Evolutionary conservation across 768 basidiomycete genomes (phyloP).

Genomic region (Coprinopsis sp.): DNA sequence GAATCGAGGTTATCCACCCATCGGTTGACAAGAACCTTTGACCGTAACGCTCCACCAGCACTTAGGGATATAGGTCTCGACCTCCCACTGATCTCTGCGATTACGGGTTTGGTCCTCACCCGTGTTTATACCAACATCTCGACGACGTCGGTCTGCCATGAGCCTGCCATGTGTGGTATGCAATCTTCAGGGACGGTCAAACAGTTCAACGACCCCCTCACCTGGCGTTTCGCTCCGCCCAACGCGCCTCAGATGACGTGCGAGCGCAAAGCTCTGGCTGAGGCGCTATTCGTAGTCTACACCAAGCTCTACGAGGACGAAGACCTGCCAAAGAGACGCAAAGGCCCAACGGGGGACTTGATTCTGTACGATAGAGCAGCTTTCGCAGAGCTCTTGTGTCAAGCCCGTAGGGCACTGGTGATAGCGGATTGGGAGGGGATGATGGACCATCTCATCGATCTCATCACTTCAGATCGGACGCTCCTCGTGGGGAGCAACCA

Average conservation of each 20-base stretch:
- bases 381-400: constrained; percentile 34
- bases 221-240: not conserved
- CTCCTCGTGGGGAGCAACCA: constrained; percentile 24
- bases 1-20: no score
- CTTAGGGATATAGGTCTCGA: not conserved
- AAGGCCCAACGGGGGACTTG: not conserved
- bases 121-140: not conserved
- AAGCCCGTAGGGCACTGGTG: constrained; percentile 15
- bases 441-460: constrained; percentile 30
- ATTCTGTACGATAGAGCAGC: constrained; percentile 43
- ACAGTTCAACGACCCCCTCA: not conserved
- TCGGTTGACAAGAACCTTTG: constrained; percentile 26
- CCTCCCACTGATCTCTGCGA: not conserved
- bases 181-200: not conserved
- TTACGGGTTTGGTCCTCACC: not conserved
- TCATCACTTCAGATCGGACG: constrained; percentile 18
- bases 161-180: not conserved
- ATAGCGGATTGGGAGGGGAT: constrained; percentile 40
- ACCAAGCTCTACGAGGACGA: constrained; percentile 41
- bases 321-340: constrained; percentile 11
- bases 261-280: constrained; percentile 24
- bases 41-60: not conserved
- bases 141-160: not conserved
- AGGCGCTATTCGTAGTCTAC: constrained; percentile 40
- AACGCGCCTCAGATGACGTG: not conserved